These are phyloP conservation scores for Mariannaea elegans DNA, from an alignment of 2,329 filamentous ascomycete genomes.

Conservation along the genomic window DNA sequence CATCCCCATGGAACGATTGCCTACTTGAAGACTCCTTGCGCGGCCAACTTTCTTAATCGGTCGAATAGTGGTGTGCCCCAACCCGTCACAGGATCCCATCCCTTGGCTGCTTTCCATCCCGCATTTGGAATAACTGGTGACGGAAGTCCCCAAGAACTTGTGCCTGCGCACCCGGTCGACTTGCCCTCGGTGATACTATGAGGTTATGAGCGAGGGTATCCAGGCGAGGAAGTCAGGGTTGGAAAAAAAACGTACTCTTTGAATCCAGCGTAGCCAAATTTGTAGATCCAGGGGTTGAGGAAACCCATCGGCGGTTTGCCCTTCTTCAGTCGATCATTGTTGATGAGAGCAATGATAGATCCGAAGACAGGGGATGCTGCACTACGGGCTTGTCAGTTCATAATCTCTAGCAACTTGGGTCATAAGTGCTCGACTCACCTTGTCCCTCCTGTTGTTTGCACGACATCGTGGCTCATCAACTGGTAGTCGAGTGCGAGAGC, in stretches of 20 bases:
- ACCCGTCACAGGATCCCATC: slow-evolving; percentile 53
- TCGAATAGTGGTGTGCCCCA: slow-evolving; percentile 57
- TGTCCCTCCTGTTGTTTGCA: slow-evolving; percentile 43
- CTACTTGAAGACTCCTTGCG: not conserved
- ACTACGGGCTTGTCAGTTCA: slow-evolving; percentile 36
- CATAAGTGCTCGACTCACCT: slow-evolving; percentile 41
- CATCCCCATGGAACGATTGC: not conserved
- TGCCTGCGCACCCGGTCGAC: slow-evolving; percentile 44
- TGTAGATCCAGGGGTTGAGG: slow-evolving; percentile 69
- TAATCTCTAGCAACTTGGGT: not conserved
- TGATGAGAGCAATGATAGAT: slow-evolving; percentile 70
- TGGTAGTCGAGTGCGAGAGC: slow-evolving; percentile 56
- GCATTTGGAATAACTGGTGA: slow-evolving; percentile 41
- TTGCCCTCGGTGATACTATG: slow-evolving; percentile 48
- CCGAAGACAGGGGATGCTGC: slow-evolving; percentile 71
- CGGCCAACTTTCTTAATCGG: slow-evolving; percentile 37
- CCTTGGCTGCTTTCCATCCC: slow-evolving; percentile 41
- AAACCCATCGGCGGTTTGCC: slow-evolving; percentile 65
- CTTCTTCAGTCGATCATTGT: slow-evolving; percentile 66
- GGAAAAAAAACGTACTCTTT: slow-evolving; percentile 44
- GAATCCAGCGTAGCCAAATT: slow-evolving; percentile 42
- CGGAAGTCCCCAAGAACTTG: slow-evolving; percentile 34
- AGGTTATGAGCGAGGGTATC: not conserved
- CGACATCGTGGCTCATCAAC: slow-evolving; percentile 43
- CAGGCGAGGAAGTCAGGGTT: not conserved